These are phyloP conservation scores for Chrysoporthe cubensis DNA, from an alignment of 2,329 filamentous ascomycete species.

Conservation along the genomic window DNA sequence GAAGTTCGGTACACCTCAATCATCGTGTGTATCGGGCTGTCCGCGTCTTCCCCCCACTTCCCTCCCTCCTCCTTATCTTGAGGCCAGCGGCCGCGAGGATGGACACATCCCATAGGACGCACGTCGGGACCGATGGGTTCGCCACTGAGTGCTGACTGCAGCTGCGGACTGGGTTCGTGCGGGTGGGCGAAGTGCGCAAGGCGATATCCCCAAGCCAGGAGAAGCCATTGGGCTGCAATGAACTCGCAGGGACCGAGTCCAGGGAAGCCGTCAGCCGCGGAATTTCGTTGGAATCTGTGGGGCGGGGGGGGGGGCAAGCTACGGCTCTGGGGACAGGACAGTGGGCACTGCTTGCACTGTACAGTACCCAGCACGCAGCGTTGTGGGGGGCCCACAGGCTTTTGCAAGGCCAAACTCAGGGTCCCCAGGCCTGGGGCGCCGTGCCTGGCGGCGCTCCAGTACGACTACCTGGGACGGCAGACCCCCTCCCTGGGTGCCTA, in stretches of 20 bases:
- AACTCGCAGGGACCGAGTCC: background rate
- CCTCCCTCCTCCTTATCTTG: background rate
- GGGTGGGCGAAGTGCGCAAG: background rate
- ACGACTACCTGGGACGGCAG: background rate
- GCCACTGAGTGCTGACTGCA: background rate
- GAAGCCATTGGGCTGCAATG: background rate
- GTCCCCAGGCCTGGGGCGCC: background rate
- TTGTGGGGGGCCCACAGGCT: background rate
- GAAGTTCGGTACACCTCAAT: background rate
- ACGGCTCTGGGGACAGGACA: background rate
- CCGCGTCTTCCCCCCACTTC: background rate
- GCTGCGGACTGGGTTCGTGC: background rate
- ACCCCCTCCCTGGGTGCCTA: background rate
- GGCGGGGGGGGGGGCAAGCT: background rate
- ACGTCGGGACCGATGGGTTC: background rate
- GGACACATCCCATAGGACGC: background rate
- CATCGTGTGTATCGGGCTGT: background rate
- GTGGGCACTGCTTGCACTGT: background rate
- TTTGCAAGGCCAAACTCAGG: background rate
- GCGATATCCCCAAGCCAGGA: background rate
- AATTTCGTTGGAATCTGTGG: background rate
- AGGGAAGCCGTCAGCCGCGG: constrained; percentile 4
- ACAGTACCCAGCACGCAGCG: background rate
- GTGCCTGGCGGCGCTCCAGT: background rate
- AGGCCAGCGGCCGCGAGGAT: background rate